phyloP scores from a whole-genome alignment of 1,284 basidiomycete genomes.

The Sparassis latifolia region DNA sequence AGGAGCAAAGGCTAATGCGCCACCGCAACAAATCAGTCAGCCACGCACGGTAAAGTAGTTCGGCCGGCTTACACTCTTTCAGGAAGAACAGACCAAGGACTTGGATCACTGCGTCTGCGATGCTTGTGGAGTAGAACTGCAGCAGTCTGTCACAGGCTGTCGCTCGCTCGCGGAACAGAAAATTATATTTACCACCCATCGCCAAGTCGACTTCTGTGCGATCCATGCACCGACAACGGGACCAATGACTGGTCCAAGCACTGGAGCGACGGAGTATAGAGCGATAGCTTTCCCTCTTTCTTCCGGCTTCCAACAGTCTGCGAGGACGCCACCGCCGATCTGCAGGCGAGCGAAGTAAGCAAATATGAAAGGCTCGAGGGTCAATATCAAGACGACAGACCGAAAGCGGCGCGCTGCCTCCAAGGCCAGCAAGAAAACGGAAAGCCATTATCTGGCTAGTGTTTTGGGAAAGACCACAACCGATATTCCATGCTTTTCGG shows the following conservation, averaged over 20 bases:
- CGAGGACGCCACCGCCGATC: constrained; percentile 42
- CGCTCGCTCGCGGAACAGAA: background rate
- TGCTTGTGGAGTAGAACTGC: constrained; percentile 35
- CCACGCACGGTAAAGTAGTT: background rate
- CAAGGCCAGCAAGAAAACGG: constrained; percentile 57
- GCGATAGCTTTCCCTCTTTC: constrained; percentile 42
- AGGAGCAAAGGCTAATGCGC: constrained; percentile 33
- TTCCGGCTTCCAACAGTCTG: constrained; percentile 41
- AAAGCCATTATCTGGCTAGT: constrained; percentile 55
- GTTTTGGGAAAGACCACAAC: constrained; percentile 58
- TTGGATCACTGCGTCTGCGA: constrained; percentile 31
- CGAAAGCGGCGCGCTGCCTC: constrained; percentile 57
- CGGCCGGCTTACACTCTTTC: constrained; percentile 33
- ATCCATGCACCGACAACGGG: constrained; percentile 34
- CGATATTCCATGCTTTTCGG: constrained; percentile 54
- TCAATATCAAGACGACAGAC: constrained; percentile 26
- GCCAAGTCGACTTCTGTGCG: constrained; percentile 33
- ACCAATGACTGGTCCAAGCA: constrained; percentile 38
- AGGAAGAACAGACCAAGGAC: constrained; percentile 36
- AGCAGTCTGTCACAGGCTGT: background rate
- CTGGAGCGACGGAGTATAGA: constrained; percentile 40
- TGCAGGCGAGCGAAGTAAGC: constrained; percentile 5
- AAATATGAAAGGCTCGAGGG: background rate
- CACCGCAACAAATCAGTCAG: background rate
- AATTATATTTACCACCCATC: constrained; percentile 28